phyloP scores from a whole-genome alignment of 2,329 filamentous ascomycete genomes.

The Penicillium oxalicum region DNA sequence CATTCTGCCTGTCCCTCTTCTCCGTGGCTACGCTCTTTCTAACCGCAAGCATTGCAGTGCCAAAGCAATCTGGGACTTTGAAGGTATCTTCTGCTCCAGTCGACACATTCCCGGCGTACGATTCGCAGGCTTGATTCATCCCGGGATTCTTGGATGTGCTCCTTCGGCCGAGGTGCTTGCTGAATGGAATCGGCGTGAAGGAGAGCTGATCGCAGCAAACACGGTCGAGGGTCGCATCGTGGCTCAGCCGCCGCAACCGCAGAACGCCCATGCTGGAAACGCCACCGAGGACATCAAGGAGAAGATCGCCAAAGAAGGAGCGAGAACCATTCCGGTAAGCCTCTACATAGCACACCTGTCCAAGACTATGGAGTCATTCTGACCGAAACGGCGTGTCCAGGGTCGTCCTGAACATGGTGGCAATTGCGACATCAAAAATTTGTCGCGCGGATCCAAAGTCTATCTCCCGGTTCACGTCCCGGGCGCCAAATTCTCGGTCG shows the following conservation, averaged over 20 bases:
- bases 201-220: conserved; percentile 64
- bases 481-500: conserved; percentile 85
- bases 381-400: conserved; percentile 6
- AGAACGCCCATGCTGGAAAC: conserved; percentile 66
- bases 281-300: conserved; percentile 54
- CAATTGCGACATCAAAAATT: conserved; percentile 88
- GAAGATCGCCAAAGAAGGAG: conserved; percentile 70
- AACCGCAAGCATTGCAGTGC: conserved; percentile 34
- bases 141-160: conserved; percentile 84
- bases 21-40: not conserved
- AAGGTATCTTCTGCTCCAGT: conserved; percentile 74
- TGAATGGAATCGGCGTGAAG: conserved; percentile 80
- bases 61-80: conserved; percentile 72
- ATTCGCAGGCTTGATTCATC: conserved; percentile 85
- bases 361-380: too few species aligned
- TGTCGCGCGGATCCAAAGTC: conserved; percentile 71
- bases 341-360: too few species aligned
- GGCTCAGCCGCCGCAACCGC: conserved; percentile 66
- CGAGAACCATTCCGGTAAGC: conserved; percentile 68
- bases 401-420: conserved; percentile 80
- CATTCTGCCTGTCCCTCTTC: not conserved
- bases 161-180: conserved; percentile 71
- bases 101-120: conserved; percentile 82
- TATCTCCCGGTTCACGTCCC: conserved; percentile 82
- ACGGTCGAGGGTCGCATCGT: conserved; percentile 64